A percentile compares a stretch with the other conserved stretches of the same genome.
Conservation (phyloP, 1,139 yeast species). For the Geotrichum fermentans region DNA sequence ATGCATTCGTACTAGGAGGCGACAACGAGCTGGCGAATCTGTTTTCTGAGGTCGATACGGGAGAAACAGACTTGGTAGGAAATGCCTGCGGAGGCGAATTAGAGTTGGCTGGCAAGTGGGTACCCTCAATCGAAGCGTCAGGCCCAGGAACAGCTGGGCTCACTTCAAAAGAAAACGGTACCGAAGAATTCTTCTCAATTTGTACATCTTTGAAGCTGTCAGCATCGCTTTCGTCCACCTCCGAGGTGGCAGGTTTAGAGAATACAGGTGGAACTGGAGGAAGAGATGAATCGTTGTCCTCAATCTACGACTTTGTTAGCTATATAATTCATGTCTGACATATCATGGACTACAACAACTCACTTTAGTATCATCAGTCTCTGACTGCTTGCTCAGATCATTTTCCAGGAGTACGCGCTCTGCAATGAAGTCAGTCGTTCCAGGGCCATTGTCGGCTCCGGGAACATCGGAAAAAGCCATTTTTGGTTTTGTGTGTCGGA, state of each 20-base stretch:
- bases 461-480: too few relatives aligned
- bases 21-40: not conserved
- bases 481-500: too few relatives aligned
- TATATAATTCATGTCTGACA: too few relatives aligned
- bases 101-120: not conserved
- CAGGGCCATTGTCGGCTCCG: too few relatives aligned
- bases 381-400: too few relatives aligned
- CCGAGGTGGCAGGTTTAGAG: not conserved
- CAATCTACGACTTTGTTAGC: not conserved
- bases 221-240: slow-evolving; percentile 6
- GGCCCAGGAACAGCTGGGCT: not conserved
- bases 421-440: too few relatives aligned
- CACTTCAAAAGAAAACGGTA: not conserved
- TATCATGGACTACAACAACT: too few relatives aligned
- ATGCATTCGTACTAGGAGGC: not conserved
- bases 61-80: not conserved
- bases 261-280: not conserved
- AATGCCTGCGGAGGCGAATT: slow-evolving; percentile 2
- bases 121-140: not conserved
- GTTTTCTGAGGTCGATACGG: not conserved
- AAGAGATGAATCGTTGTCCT: not conserved
- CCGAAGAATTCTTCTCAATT: not conserved
- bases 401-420: too few relatives aligned
- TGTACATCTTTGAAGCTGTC: slow-evolving; percentile 13
- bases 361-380: too few relatives aligned